phyloP scores from a whole-genome alignment of 1,139 yeast genomes.

The Hyphopichia khmerensis region DNA sequence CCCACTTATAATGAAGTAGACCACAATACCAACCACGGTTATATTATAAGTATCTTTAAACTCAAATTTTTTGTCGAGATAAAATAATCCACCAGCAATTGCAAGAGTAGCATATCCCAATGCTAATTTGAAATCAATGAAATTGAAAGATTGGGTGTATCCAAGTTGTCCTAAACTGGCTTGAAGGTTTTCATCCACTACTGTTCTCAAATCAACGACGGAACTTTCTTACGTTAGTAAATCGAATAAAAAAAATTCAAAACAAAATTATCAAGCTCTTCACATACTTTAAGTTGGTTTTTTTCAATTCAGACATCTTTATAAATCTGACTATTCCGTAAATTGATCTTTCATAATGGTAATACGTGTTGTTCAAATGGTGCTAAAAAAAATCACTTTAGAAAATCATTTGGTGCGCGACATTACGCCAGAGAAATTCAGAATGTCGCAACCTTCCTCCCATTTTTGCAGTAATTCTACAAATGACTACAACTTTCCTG shows the following conservation, averaged over 20 bases:
- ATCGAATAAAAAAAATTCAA: too few species aligned
- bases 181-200: slow-evolving; percentile 50
- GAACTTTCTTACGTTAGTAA: slow-evolving; percentile 30
- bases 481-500: neutral
- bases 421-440: too few species aligned
- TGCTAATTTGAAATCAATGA: slow-evolving; percentile 63
- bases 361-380: neutral
- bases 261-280: too few species aligned
- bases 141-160: slow-evolving; percentile 56
- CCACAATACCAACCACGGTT: slow-evolving; percentile 37
- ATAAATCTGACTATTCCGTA: too few species aligned
- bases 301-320: slow-evolving; percentile 25
- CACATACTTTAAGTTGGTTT: slow-evolving; percentile 30
- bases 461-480: neutral
- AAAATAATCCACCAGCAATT: slow-evolving; percentile 64
- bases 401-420: too few species aligned
- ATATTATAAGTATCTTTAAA: slow-evolving; percentile 39
- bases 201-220: slow-evolving; percentile 45
- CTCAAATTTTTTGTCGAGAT: slow-evolving; percentile 60
- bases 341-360: too few species aligned
- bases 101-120: slow-evolving; percentile 69
- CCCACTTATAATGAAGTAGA: slow-evolving; percentile 55
- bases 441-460: too few species aligned
- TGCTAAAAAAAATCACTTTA: too few species aligned
- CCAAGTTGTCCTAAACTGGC: slow-evolving; percentile 54